Conservation (phyloP, 768 basidiomycete genomes). For the Neoboletus brunneissimus region DNA sequence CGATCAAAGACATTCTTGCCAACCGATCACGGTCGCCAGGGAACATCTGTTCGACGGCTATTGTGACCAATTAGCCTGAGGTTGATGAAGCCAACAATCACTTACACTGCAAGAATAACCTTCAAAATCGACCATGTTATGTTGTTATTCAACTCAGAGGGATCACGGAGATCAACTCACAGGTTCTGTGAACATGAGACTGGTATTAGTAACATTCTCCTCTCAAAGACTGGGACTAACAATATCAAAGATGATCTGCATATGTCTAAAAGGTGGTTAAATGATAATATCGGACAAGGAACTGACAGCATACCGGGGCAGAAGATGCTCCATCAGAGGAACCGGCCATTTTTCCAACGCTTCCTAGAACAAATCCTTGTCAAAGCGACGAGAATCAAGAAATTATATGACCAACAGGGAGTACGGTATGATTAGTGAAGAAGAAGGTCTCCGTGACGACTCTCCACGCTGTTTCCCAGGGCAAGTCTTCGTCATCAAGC, state of each 20-base stretch:
- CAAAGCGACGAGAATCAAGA: neutral
- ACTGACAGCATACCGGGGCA: constrained; percentile 58
- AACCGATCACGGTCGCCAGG: constrained; percentile 83
- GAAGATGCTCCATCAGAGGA: constrained; percentile 75
- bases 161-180: constrained; percentile 17
- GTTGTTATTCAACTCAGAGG: neutral
- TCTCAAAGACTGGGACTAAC: constrained; percentile 41
- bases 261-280: constrained; percentile 46
- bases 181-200: constrained; percentile 33
- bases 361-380: constrained; percentile 44
- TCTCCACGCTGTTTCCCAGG: constrained; percentile 83
- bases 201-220: constrained; percentile 16
- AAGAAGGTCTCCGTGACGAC: constrained; percentile 90
- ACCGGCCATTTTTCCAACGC: constrained; percentile 93
- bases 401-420: constrained; percentile 56
- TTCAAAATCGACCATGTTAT: constrained; percentile 1
- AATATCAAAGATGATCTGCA: constrained; percentile 92
- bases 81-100: neutral
- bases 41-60: constrained; percentile 85
- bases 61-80: constrained; percentile 1
- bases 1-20: constrained; percentile 86
- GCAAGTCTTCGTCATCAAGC: constrained; percentile 86
- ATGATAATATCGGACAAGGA: neutral
- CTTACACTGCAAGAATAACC: constrained; percentile 67
- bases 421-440: constrained; percentile 94